Conservation (phyloP, 768 basidiomycete species). For the Podaxis carcinomalis region DNA sequence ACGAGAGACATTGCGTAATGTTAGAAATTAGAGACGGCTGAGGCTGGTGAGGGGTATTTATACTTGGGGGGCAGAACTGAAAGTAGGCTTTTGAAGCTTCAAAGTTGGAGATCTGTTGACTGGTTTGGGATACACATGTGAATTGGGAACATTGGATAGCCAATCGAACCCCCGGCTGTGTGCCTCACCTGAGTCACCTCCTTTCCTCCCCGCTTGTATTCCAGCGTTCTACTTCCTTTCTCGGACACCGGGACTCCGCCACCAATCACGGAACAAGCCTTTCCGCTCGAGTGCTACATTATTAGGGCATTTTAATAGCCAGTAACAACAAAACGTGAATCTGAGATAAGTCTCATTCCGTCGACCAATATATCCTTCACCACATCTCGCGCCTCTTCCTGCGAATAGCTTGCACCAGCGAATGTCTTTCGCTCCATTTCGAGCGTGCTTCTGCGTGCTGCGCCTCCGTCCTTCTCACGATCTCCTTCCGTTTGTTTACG, state of each 20-base stretch:
- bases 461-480: slow-evolving; percentile 38
- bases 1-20: slow-evolving; percentile 9
- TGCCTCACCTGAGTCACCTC: not conserved
- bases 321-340: not conserved
- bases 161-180: slow-evolving; percentile 12
- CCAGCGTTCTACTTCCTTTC: slow-evolving; percentile 24
- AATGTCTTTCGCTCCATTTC: slow-evolving; percentile 70
- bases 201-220: slow-evolving; percentile 16
- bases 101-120: slow-evolving; percentile 12
- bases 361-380: slow-evolving; percentile 33
- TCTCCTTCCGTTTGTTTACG: slow-evolving; percentile 40
- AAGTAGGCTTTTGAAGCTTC: slow-evolving; percentile 13
- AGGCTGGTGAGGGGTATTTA: slow-evolving; percentile 20
- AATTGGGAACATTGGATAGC: slow-evolving; percentile 20
- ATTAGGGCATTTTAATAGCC: not conserved
- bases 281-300: slow-evolving; percentile 8
- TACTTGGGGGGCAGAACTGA: slow-evolving; percentile 17
- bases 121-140: slow-evolving; percentile 23
- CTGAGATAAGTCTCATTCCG: not conserved
- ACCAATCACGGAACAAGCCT: slow-evolving; percentile 23
- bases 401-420: slow-evolving; percentile 56
- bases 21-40: slow-evolving; percentile 9
- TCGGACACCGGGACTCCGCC: slow-evolving; percentile 30
- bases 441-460: slow-evolving; percentile 43
- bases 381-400: slow-evolving; percentile 69